Evolutionary conservation across 2,329 filamentous ascomycete genomes (phyloP), one percentile per base, ranked within the genome.

Genomic region (Aspergillus fumigatiaffinis): DNA sequence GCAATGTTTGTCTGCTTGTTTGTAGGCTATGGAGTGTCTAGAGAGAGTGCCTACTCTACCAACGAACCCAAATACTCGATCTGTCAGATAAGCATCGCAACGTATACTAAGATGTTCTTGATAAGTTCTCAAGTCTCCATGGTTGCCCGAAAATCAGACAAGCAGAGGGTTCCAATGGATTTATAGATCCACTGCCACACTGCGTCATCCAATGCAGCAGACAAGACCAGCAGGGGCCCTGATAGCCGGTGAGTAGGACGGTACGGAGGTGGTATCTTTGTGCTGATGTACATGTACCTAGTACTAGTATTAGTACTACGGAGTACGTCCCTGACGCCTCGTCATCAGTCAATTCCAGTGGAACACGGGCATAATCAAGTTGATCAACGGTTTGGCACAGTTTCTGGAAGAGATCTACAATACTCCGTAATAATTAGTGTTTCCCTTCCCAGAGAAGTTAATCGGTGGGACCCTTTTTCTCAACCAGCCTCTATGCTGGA

Each of bases 391-490:
- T 58, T 10, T 21, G n/a, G 42, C 35, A 52, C 58, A 50, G 59
- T 55, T 61, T 66, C 62, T 61, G 56, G 63, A 60, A 60, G 57
- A 56, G 61, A 63, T 64, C 59, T 52, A 32, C 60, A 49, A 14
- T 50, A n/a, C n/a, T n/a, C n/a, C n/a, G n/a, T n/a, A 38, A 38
- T n/a, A 38, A 38, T 38, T 29, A 29, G 51, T 28, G 52, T 57
- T 68, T 67, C 54, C 66, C 46, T 59, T 35, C 14, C 12, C 14
- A 35, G 32, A 14, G 32, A 35, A 6, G 63, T 58, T 58, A 63
- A 70, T 70, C 67, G 67, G 69, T 71, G 69, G 68, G 60, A 60
- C 65, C 57, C 48, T 47, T 9, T 49, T 23, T 38, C 14, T 38
- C 32, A 17, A 17, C 32, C 32, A 38, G 5, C 32, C 14, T 38